Evolutionary conservation across 805 yeast species (phyloP).

Genomic region (Isabelozyma heimii): DNA sequence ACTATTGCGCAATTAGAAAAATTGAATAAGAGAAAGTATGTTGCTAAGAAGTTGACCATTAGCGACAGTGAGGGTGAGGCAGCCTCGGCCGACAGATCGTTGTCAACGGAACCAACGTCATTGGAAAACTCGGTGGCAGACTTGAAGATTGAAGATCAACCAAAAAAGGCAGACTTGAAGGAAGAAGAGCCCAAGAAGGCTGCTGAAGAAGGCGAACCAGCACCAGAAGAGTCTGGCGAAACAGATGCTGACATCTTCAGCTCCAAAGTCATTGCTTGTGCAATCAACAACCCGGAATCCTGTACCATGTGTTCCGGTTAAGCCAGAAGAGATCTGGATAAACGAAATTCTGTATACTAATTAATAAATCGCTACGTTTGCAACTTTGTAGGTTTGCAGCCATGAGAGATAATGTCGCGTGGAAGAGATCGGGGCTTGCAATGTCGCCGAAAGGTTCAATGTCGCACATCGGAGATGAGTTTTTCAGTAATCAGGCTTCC

Average conservation of each 20-base stretch:
- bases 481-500: too few species aligned
- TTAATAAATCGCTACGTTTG: not conserved
- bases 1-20: slow-evolving; percentile 38
- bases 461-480: too few species aligned
- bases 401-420: not conserved
- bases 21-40: slow-evolving; percentile 38
- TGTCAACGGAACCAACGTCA: slow-evolving; percentile 39
- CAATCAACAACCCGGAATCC: slow-evolving; percentile 94
- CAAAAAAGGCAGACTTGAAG: slow-evolving; percentile 1
- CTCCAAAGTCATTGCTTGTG: slow-evolving; percentile 93
- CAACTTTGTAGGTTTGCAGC: not conserved
- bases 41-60: slow-evolving; percentile 13
- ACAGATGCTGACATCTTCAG: slow-evolving; percentile 80
- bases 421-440: too few species aligned
- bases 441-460: too few species aligned
- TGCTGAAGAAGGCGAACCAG: slow-evolving; percentile 10
- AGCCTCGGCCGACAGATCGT: slow-evolving; percentile 18
- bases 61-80: slow-evolving; percentile 18
- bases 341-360: too few species aligned
- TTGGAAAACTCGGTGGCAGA: slow-evolving; percentile 48
- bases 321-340: slow-evolving; percentile 3
- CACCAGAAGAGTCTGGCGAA: slow-evolving; percentile 16
- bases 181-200: slow-evolving; percentile 7
- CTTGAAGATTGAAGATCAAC: slow-evolving; percentile 30
- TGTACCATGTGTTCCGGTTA: slow-evolving; percentile 99